A percentile compares a stretch with the other conserved stretches of the same genome.
Conservation (phyloP, 2,329 filamentous ascomycete species). For the Neocucurbitaria cava region DNA sequence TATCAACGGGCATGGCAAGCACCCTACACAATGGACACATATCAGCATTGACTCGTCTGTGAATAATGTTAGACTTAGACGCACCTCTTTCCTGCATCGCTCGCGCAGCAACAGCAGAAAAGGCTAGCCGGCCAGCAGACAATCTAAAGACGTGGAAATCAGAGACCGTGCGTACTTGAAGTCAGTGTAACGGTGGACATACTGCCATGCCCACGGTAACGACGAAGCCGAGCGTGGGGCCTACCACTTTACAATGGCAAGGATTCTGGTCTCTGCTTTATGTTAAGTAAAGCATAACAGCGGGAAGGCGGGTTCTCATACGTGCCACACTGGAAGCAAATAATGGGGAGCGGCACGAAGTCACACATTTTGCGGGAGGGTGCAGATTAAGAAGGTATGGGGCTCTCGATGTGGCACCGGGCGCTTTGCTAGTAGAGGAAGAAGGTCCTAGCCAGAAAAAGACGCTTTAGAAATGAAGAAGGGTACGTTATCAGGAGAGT, state of each 20-base stretch:
- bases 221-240: conserved; percentile 61
- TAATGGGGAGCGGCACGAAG: conserved; percentile 56
- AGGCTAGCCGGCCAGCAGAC: conserved; percentile 63
- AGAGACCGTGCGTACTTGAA: conserved; percentile 14
- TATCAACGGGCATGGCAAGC: conserved; percentile 60
- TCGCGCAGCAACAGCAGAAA: conserved; percentile 64
- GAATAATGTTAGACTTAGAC: conserved; percentile 15
- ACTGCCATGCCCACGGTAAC: conserved; percentile 59
- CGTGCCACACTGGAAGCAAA: conserved; percentile 63
- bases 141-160: conserved; percentile 45
- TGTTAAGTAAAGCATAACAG: conserved; percentile 11
- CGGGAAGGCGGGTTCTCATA: conserved; percentile 17
- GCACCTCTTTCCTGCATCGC: conserved; percentile 62
- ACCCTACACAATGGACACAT: conserved; percentile 55
- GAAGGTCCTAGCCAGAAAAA: neutral
- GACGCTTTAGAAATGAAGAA: neutral
- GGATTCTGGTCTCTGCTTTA: conserved; percentile 61
- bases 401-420: neutral
- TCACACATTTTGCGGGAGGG: conserved; percentile 22
- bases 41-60: conserved; percentile 20
- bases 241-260: conserved; percentile 64
- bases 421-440: neutral
- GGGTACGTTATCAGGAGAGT: neutral
- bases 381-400: neutral
- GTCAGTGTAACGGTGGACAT: conserved; percentile 28